Evolutionary conservation across 2,329 filamentous ascomycete species (phyloP), one percentile per base, ranked within the genome.

Genomic region (Fusarium sacchari): DNA sequence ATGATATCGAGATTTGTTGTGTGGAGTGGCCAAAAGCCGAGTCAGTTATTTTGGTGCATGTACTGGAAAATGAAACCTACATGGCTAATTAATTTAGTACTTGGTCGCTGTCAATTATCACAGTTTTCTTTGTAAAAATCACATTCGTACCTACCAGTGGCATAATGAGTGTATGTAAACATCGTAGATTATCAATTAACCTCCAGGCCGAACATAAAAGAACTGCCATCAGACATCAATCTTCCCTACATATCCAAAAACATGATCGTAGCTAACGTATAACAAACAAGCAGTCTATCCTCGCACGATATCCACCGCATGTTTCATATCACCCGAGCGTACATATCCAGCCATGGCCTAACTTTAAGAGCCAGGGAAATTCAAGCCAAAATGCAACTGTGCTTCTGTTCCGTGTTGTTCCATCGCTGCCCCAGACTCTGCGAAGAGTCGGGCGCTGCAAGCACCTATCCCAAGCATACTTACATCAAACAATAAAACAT

Each of bases 361-460:
- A 73, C 46, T 62, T 34, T 6, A 26, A 64, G 43, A 34, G 46
- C 53, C 55, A 67, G 46, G 39, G 42, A 56, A 58, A 42, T 55
- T 47, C 53, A 64, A 61, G 52, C 36, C 43, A 50, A 55, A 68
- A 67, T 56, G 32, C 40, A 69, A 66, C 61, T 44, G 63, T 65
- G 62, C 67, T 74, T 67, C 62, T 76, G 73, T 75, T 68, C 73
- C 58, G 67, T 76, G 49, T 43, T 61, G 47, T 71, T 71, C 73
- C 57, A 64, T 72, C 64, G 71, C 73, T 61, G 43, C 43, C 64
- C 60, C 56, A 47, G 30, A 43, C 74, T 74, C 68, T 58, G 52
- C 22, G 62, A 70, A 73, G 74, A 73, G 71, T 47, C 28, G 56
- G 47, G 62, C 61, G 69, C 56, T 60, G 58, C 61, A 76, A 75